phyloP scores from a whole-genome alignment of 441 rosid species.

The Syzygium syzygioides region DNA sequence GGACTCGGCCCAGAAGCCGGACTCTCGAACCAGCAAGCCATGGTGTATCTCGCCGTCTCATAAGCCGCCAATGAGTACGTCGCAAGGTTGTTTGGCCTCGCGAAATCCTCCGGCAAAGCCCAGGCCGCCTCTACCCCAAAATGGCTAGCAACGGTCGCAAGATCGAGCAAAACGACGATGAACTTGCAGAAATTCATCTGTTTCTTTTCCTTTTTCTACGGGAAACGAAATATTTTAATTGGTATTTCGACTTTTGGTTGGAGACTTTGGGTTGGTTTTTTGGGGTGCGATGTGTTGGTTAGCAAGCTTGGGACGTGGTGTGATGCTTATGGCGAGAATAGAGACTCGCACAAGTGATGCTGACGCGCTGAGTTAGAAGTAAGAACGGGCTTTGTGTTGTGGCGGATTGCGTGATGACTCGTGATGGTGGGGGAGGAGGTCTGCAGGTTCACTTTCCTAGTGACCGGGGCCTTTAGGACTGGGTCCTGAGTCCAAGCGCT shows the following conservation, averaged over 20 bases:
- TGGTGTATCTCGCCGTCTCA: background rate
- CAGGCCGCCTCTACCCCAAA: background rate
- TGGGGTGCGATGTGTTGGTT: background rate
- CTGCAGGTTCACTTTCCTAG: background rate
- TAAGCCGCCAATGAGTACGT: background rate
- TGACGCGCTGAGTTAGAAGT: no score
- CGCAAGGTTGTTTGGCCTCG: background rate
- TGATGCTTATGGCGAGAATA: background rate
- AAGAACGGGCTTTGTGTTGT: no score
- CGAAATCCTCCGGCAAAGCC: background rate
- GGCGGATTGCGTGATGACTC: background rate
- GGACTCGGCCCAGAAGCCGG: background rate
- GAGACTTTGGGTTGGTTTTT: background rate
- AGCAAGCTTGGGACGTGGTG: background rate
- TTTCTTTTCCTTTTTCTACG: background rate
- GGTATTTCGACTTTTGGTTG: background rate
- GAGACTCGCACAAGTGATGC: background rate
- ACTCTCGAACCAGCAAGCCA: background rate
- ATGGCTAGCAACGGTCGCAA: background rate
- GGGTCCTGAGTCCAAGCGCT: slow-evolving; percentile 33
- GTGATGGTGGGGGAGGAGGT: background rate
- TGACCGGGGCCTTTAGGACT: slow-evolving; percentile 18
- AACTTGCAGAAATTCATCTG: background rate
- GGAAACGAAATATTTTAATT: background rate
- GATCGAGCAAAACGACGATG: background rate